Evolutionary conservation across 2,329 filamentous ascomycete genomes (phyloP), one percentile per base, ranked within the genome.

Genomic region (Cladorrhinum sp.): DNA sequence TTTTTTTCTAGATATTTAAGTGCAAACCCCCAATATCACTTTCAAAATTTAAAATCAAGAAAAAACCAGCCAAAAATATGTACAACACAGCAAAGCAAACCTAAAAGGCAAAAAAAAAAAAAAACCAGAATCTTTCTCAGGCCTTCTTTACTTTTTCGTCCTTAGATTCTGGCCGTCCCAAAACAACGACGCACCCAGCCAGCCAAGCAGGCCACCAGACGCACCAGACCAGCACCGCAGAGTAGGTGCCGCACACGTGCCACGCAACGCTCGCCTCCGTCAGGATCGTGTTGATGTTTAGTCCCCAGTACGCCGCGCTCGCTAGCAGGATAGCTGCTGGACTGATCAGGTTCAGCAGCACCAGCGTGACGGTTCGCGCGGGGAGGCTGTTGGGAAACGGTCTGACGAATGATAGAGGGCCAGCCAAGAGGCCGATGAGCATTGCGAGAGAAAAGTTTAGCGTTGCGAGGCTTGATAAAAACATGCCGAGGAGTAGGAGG

Each of bases 181-280:
- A 32, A 85, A 86, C 78, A 23, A 83, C 77, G 5, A 86, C 73
- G 61, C 79, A 77, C 1, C 83, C 90, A 6, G 87, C 83, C 38
- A 95, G 74, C 93, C 93, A 97, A 7, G 91, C 92, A 0, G 93
- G 93, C 89, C 92, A 95, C 93, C 93, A 97, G 49, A 96, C 87
- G 72, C 92, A 90, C 91, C 92, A 96, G n/a, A 96, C 83, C 10
- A 96, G 85, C 18, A 96, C 86, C 62, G 91, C 88, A 1, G 92
- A 96, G 78, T 92, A 96, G 82, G 95, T 85, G 1, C 92, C 91
- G 85, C 89, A 92, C 12, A 96, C 86, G 70, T 91, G 84, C 92
- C 92, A 96, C 0, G 90, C 92, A 72, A 95, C 92, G 4, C 90
- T 91, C 1, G 91, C 90, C 71, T 89, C 82, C 25, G 81, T 81